A percentile compares a stretch with the other conserved stretches of the same genome.
phyloP scores from a whole-genome alignment of 2,329 filamentous ascomycete species.

The Pseudogymnoascus sp. region DNA sequence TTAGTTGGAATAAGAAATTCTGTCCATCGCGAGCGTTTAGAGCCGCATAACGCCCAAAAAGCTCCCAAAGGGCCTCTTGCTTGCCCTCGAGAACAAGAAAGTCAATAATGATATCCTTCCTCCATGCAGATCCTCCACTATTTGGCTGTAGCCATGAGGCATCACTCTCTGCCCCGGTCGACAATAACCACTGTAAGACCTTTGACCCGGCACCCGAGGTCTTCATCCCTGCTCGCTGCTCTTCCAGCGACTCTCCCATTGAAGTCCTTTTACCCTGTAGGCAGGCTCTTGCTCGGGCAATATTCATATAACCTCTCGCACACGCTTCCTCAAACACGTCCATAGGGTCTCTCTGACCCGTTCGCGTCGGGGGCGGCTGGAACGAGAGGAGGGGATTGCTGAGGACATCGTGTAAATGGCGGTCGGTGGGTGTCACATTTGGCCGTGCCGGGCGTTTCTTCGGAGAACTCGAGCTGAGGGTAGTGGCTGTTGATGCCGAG shows the following conservation, averaged over 20 bases:
- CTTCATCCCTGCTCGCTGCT: constrained; percentile 20
- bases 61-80: constrained; percentile 23
- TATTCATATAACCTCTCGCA: constrained; percentile 25
- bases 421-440: constrained; percentile 30
- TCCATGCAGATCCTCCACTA: constrained; percentile 12
- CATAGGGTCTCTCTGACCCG: constrained; percentile 22
- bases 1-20: neutral
- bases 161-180: constrained; percentile 21
- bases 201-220: constrained; percentile 25
- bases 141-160: constrained; percentile 20
- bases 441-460: constrained; percentile 3
- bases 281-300: constrained; percentile 20
- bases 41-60: constrained; percentile 17
- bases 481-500: constrained; percentile 14
- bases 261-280: constrained; percentile 19
- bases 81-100: constrained; percentile 27
- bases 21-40: neutral
- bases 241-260: constrained; percentile 17
- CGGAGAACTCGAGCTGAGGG: constrained; percentile 15
- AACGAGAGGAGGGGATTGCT: constrained; percentile 40
- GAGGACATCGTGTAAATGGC: constrained; percentile 42
- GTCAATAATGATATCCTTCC: constrained; percentile 19
- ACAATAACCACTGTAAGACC: constrained; percentile 26
- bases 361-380: neutral
- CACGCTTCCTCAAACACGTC: constrained; percentile 26